phyloP scores from a whole-genome alignment of 2,329 filamentous ascomycete species.

The Triangularia setosa region DNA sequence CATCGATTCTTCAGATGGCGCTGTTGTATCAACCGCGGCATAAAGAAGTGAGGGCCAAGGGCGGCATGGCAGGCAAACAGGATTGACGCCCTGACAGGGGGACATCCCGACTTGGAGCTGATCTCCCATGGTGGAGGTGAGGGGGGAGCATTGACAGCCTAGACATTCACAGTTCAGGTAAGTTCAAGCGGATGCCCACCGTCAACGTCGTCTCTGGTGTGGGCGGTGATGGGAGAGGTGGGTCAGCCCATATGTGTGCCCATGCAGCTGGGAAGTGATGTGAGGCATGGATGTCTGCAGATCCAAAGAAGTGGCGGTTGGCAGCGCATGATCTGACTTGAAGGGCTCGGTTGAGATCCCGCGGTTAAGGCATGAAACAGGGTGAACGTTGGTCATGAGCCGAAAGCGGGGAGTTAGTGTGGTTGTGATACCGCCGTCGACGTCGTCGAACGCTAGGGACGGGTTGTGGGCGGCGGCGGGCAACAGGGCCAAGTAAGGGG shows the following conservation, averaged over 20 bases:
- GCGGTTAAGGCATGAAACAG: slow-evolving; percentile 20
- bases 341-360: slow-evolving; percentile 1
- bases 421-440: slow-evolving; percentile 13
- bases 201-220: background rate
- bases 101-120: background rate
- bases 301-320: background rate
- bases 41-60: background rate
- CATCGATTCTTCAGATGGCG: background rate
- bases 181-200: slow-evolving; percentile 4
- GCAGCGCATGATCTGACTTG: background rate
- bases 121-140: background rate
- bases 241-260: background rate
- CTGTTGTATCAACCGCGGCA: background rate
- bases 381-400: slow-evolving; percentile 18
- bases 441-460: background rate
- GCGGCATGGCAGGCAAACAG: background rate
- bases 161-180: background rate
- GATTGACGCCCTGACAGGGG: background rate
- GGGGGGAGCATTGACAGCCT: background rate
- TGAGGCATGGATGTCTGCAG: slow-evolving; percentile 13
- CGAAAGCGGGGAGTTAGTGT: slow-evolving; percentile 14
- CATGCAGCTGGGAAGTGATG: slow-evolving; percentile 10
- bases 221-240: slow-evolving; percentile 1
- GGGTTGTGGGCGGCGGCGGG: slow-evolving; percentile 2
- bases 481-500: slow-evolving; percentile 2